Percentiles rank a stretch among this genome's conserved stretches.
Conservation (phyloP, 192 early-diverging fungal genomes). For the Coemansia erecta region DNA sequence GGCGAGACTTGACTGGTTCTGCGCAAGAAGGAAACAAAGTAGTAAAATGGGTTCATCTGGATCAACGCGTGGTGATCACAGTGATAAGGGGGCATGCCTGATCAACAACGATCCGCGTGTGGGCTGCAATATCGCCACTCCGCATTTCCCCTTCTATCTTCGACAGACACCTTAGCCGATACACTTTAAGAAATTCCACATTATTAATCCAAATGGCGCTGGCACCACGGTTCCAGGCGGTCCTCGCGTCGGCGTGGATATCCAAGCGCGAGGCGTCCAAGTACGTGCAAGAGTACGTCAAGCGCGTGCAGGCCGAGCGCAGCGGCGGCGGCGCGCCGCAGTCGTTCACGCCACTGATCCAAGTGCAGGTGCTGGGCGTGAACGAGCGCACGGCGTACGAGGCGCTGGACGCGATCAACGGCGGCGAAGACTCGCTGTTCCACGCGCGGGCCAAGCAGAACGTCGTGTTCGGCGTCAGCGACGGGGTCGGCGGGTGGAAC, state of each 20-base stretch:
- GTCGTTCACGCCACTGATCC: conserved; percentile 44
- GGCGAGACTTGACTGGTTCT: too few relatives aligned
- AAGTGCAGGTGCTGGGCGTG: conserved; percentile 42
- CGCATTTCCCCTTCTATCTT: too few relatives aligned
- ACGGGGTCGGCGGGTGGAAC: conserved; percentile 55
- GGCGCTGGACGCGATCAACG: conserved; percentile 42
- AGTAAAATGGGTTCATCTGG: too few relatives aligned
- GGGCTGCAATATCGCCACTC: too few relatives aligned
- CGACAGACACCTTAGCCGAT: too few relatives aligned
- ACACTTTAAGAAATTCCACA: too few relatives aligned
- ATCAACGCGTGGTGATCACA: too few relatives aligned
- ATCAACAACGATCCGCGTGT: too few relatives aligned
- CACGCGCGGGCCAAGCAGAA: conserved; percentile 44
- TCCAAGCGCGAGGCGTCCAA: conserved; percentile 46
- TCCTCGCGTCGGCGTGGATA: conserved; percentile 53
- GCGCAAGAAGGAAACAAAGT: too few relatives aligned
- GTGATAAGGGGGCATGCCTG: too few relatives aligned
- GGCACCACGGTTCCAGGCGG: conserved; percentile 40
- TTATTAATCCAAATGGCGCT: conserved; percentile 1
- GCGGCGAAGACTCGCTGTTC: conserved; percentile 52
- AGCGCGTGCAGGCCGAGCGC: conserved; percentile 18
- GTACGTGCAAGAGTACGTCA: conserved; percentile 45
- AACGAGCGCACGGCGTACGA: conserved; percentile 20
- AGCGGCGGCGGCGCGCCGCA: conserved; percentile 13
- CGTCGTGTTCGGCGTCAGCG: conserved; percentile 44